Conservation (phyloP, 176 grass and related monocot species). For the Musa troglodytarum region DNA sequence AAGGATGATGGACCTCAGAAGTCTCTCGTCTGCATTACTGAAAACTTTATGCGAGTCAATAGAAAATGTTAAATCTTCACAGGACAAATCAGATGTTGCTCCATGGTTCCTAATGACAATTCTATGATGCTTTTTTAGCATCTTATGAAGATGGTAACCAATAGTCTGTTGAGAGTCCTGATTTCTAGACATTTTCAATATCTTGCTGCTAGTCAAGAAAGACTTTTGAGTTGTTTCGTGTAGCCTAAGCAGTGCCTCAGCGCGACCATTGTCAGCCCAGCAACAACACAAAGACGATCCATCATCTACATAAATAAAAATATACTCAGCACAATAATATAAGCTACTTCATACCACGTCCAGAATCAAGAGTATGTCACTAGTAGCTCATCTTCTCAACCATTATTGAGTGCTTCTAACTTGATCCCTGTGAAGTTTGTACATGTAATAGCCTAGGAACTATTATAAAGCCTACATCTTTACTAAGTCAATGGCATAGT, state of each 20-base stretch:
- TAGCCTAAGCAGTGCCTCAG: conserved; percentile 54
- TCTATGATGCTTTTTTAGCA: conserved; percentile 62
- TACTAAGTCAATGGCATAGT: not conserved
- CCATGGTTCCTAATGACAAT: conserved; percentile 54
- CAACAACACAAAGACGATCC: conserved; percentile 72
- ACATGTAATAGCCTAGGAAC: not conserved
- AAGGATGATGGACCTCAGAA: conserved; percentile 60
- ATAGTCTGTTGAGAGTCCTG: conserved; percentile 27
- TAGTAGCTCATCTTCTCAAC: not conserved
- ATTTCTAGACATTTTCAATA: conserved; percentile 21
- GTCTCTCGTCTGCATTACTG: conserved; percentile 51
- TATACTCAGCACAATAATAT: not conserved
- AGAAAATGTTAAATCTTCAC: conserved; percentile 46
- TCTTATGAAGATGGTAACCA: conserved; percentile 42
- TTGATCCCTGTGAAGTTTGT: not conserved
- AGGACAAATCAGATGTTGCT: conserved; percentile 46
- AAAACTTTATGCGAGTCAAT: conserved; percentile 37
- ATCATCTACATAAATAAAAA: conserved; percentile 57
- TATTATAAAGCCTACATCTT: not conserved
- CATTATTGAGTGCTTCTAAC: not conserved
- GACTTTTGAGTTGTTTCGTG: conserved; percentile 30
- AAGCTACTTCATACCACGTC: not conserved
- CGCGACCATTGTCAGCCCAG: conserved; percentile 63
- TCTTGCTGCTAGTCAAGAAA: conserved; percentile 26
- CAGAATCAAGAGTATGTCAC: not conserved